phyloP scores from a whole-genome alignment of 129 eudicot genomes.

The Smallanthus sonchifolius region DNA sequence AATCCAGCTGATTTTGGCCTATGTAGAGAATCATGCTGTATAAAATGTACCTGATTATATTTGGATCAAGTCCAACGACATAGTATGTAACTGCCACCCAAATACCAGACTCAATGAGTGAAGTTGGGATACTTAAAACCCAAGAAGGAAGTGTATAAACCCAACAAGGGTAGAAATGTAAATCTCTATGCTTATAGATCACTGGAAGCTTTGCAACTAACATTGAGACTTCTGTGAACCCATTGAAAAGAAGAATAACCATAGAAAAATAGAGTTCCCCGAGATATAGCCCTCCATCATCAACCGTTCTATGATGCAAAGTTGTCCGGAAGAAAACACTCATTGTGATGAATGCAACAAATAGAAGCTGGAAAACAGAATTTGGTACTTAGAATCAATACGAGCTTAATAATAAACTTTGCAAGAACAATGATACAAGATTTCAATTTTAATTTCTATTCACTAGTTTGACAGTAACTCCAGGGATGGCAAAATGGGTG shows the following conservation, averaged over 20 bases:
- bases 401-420: slow-evolving; percentile 6
- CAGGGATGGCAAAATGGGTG: background rate
- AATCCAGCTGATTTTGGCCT: slow-evolving; percentile 10
- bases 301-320: slow-evolving; percentile 72
- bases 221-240: slow-evolving; percentile 98
- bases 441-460: background rate
- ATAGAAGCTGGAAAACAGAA: slow-evolving; percentile 64
- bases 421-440: background rate
- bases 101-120: slow-evolving; percentile 85
- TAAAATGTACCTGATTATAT: slow-evolving; percentile 56
- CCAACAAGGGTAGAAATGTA: slow-evolving; percentile 96
- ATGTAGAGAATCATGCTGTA: background rate
- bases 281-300: slow-evolving; percentile 85
- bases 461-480: background rate
- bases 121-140: slow-evolving; percentile 87
- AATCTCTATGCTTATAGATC: slow-evolving; percentile 92
- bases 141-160: slow-evolving; percentile 92
- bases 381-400: slow-evolving; percentile 13
- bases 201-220: slow-evolving; percentile 88
- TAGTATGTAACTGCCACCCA: slow-evolving; percentile 93
- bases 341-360: slow-evolving; percentile 90
- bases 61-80: slow-evolving; percentile 92
- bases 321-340: slow-evolving; percentile 87
- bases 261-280: slow-evolving; percentile 88
- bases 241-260: slow-evolving; percentile 96